Evolutionary conservation across 768 basidiomycete species (phyloP), one percentile per base, ranked within the genome.

Genomic region (Trametes coccinea): DNA sequence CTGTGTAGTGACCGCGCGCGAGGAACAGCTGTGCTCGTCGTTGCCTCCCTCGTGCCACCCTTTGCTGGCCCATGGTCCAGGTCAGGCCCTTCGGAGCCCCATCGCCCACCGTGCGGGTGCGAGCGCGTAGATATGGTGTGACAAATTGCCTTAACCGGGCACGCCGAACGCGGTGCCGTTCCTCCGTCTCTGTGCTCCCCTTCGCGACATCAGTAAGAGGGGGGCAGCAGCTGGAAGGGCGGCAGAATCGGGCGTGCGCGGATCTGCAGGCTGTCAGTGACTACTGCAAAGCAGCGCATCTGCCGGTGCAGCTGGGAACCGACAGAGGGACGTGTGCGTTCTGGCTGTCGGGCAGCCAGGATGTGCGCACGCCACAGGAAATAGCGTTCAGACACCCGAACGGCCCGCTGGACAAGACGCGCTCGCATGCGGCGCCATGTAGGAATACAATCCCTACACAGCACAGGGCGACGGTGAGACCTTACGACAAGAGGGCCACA

Each of bases 381-480:
- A 53, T 62, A 53, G 56, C 51, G 56, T 62, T 62, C 61, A 27
- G 50, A 9, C 61, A 57, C 51, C 56, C 46, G 30, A 30, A 40
- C 11, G 34, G 31, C 46, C 30, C 48, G 30, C 30, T 14, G 29
- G 29, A 47, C 17, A 27, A 14, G 29, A 11, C 30, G 48, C 14
- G 27, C 48, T 30, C 17, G 11, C 13, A 30, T 49, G 30, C 48
- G 9, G 22, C 22, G 22, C 22, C 22, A 22, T 22, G 22, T 22
- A 22, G 22, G 22, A 30, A 5, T 33, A 29, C 14, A 31, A 10
- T 49, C 29, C 27, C 48, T 47, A 27, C 17, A 11, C 11, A 6
- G 34, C 34, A 37, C 34, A 11, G 34, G 5, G 11, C 34, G 34
- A 11, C 34, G 34, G 34, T 37, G 34, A 37, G 34, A 11, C 34